Evolutionary conservation across 208 protist genomes (phyloP), one percentile per base, ranked within the genome.

Genomic region (Leishmania mexicana): DNA sequence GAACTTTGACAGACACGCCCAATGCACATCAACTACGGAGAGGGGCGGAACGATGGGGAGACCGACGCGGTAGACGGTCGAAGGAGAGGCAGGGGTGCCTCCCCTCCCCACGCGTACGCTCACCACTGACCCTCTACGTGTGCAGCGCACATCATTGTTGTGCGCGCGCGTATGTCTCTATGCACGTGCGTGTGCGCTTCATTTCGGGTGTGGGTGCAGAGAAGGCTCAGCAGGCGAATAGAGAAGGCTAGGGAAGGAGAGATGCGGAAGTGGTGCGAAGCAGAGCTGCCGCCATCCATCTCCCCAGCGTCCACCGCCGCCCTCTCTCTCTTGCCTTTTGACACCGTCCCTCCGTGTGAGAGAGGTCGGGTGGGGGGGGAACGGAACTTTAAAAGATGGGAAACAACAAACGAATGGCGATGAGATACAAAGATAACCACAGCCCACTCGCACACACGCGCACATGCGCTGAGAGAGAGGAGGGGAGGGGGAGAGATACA

Each of bases 401-500:
- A 11, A 62, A 62, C 24, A 24, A 67, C n/a, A 67, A 67, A 40
- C 24, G 1, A 67, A 40, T 67, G 60, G n/a, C 11, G n/a, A 31
- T 24, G 57, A 62, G 57, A n/a, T 62, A 62, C 24, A n/a, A 31
- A 62, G 28, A 24, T 1, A 11, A 1, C 1, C 24, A 62, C 57
- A 24, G 57, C 51, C 5, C 51, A 60, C 54, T 7, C 3, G 42
- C 64, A 42, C 31, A 65, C 60, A 65, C n/a, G 31, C 60, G 35
- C 10, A 65, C 19, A 65, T 0, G 10, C 45, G 10, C 45, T 4
- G 45, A 57, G 53, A 57, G 15, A 70, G 19, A 28, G 76, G n/a
- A n/a, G n/a, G 60, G 47, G 47, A 73, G 38, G 42, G 80, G 57
- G 72, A 78, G 60, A 78, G 17, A 38, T 3, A 81, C 45, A 49